These are phyloP conservation scores for Gynostemma pentaphyllum DNA, from an alignment of 306 rosid species.

Conservation along the genomic window DNA sequence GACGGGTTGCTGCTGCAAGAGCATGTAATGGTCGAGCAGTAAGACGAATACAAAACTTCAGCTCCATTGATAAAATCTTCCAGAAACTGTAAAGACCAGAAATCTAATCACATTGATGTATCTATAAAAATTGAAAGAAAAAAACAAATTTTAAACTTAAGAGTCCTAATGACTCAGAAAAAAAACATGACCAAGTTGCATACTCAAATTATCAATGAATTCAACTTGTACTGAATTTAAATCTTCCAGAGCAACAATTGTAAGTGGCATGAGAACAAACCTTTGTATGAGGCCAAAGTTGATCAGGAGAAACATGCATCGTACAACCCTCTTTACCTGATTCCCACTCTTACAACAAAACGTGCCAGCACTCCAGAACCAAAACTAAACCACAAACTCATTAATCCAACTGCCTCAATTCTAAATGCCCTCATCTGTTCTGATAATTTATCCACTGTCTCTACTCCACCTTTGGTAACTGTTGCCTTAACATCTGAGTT, in stretches of 20 bases:
- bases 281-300: slow-evolving; percentile 99
- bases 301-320: slow-evolving; percentile 97
- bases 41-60: slow-evolving; percentile 97
- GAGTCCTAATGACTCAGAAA: not conserved
- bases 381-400: slow-evolving; percentile 99
- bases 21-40: slow-evolving; percentile 98
- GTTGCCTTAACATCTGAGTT: slow-evolving; percentile 51
- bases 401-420: slow-evolving; percentile 96
- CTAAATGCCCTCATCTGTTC: slow-evolving; percentile 87
- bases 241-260: not conserved
- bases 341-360: slow-evolving; percentile 99
- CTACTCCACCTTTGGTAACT: slow-evolving; percentile 40
- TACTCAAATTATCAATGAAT: not conserved
- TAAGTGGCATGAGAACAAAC: slow-evolving; percentile 27
- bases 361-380: slow-evolving; percentile 89
- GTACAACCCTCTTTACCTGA: slow-evolving; percentile 98
- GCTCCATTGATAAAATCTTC: slow-evolving; percentile 98
- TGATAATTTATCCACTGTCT: slow-evolving; percentile 65
- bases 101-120: not conserved
- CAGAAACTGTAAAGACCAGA: slow-evolving; percentile 53
- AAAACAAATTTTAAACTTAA: not conserved
- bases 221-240: not conserved
- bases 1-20: slow-evolving; percentile 94
- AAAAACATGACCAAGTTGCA: not conserved
- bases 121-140: not conserved